These are phyloP conservation scores for Alternaria rosae DNA, from an alignment of 2,329 filamentous ascomycete genomes.

Conservation along the genomic window DNA sequence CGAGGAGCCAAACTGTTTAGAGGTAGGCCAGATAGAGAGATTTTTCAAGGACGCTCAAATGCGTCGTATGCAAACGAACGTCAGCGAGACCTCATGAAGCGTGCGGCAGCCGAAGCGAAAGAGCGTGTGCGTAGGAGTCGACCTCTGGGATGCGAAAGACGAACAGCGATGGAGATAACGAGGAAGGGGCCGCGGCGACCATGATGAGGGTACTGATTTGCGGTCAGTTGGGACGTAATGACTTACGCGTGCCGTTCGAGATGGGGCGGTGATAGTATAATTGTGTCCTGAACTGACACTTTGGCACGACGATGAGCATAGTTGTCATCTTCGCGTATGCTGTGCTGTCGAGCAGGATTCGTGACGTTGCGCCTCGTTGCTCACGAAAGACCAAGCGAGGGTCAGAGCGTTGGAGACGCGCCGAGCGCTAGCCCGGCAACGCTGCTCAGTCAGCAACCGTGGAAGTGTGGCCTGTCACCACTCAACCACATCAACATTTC, in stretches of 20 bases:
- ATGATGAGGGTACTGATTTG: not conserved
- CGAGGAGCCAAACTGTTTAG: not conserved
- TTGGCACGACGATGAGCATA: not conserved
- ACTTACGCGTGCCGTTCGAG: not conserved
- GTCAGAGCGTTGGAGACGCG: not conserved
- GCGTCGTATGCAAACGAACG: not conserved
- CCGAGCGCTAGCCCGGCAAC: not conserved
- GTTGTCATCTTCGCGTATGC: not conserved
- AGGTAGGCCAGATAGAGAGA: not conserved
- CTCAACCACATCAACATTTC: no score
- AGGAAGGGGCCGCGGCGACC: not conserved
- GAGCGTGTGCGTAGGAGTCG: not conserved
- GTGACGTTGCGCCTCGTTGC: not conserved
- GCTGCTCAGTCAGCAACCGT: not conserved
- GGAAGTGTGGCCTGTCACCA: no score
- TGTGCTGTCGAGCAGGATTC: not conserved
- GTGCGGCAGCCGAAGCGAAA: not conserved
- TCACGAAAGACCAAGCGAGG: not conserved
- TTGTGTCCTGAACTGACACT: rapidly evolving
- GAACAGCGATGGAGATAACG: not conserved
- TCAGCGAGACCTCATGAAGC: not conserved
- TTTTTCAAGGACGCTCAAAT: not conserved
- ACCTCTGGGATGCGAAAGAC: not conserved
- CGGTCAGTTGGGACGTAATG: not conserved
- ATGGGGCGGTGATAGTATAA: not conserved